phyloP scores from a whole-genome alignment of 345 rosid genomes.

The Acer yangbiense region DNA sequence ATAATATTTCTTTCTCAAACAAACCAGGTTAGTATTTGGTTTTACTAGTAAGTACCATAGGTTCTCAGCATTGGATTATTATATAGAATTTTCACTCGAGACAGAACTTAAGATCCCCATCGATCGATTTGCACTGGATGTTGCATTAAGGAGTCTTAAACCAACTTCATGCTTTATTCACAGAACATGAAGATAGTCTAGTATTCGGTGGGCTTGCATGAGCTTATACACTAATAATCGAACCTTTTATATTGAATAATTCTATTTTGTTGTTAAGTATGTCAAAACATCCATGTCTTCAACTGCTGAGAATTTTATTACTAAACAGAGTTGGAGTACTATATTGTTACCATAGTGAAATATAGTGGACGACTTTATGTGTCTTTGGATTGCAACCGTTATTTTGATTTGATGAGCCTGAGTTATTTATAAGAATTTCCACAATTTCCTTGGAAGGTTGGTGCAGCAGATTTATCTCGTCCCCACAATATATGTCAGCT shows the following conservation, averaged over 20 bases:
- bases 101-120: not conserved
- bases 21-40: conserved; percentile 49
- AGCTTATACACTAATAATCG: too few relatives aligned
- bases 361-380: too few relatives aligned
- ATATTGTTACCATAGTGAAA: too few relatives aligned
- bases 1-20: conserved; percentile 59
- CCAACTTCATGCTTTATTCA: not conserved
- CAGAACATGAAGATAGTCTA: not conserved
- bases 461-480: conserved; percentile 53
- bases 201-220: not conserved
- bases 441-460: conserved; percentile 43
- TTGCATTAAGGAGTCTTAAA: not conserved
- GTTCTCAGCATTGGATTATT: not conserved
- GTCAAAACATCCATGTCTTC: not conserved
- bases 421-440: conserved; percentile 7
- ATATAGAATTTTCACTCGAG: not conserved
- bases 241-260: not conserved
- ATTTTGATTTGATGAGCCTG: not conserved
- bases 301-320: not conserved
- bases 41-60: not conserved
- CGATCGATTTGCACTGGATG: not conserved
- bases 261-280: too few relatives aligned
- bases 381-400: too few relatives aligned
- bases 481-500: conserved; percentile 55
- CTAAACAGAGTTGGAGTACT: too few relatives aligned